Percentiles rank a stretch among this genome's conserved stretches.
phyloP scores from a whole-genome alignment of 2,329 filamentous ascomycete species.

The Atkinsonella texensis region DNA sequence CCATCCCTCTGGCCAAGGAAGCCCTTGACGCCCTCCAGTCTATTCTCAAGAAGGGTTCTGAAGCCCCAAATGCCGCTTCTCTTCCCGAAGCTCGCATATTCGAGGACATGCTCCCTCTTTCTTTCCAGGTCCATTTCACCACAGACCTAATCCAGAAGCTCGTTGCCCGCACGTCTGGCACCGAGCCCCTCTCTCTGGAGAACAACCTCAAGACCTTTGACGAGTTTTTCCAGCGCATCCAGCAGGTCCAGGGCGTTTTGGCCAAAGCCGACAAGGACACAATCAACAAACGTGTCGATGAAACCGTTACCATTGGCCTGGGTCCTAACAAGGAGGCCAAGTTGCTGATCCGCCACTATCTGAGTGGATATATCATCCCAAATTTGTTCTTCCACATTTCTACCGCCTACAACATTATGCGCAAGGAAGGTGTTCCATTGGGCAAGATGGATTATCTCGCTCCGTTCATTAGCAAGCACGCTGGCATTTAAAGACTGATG shows the following conservation, averaged over 20 bases:
- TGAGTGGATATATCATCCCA: conserved; percentile 37
- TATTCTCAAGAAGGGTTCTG: conserved; percentile 26
- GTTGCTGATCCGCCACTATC: conserved; percentile 26
- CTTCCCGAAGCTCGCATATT: conserved; percentile 22
- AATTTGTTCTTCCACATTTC: conserved; percentile 54
- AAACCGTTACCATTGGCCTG: conserved; percentile 18
- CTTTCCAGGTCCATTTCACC: conserved; percentile 26
- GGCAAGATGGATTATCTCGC: conserved; percentile 46
- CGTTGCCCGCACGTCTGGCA: conserved; percentile 21
- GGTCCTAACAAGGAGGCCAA: conserved; percentile 17
- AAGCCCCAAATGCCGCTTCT: conserved; percentile 18
- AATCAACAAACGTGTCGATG: conserved; percentile 20
- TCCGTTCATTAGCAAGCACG: conserved; percentile 17
- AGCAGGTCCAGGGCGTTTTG: conserved; percentile 17
- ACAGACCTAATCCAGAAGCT: conserved; percentile 20
- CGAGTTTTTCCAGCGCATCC: conserved; percentile 23
- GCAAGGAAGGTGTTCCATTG: conserved; percentile 47
- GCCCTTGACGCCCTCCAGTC: conserved; percentile 19
- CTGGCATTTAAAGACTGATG: neutral
- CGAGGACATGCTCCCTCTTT: conserved; percentile 31
- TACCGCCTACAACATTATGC: conserved; percentile 47
- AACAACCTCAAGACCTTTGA: conserved; percentile 22
- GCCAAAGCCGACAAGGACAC: conserved; percentile 20
- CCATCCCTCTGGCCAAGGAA: conserved; percentile 20
- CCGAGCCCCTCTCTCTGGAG: conserved; percentile 14